Evolutionary conservation across 208 protist species (phyloP).

Genomic region (Trypanosoma grayi): DNA sequence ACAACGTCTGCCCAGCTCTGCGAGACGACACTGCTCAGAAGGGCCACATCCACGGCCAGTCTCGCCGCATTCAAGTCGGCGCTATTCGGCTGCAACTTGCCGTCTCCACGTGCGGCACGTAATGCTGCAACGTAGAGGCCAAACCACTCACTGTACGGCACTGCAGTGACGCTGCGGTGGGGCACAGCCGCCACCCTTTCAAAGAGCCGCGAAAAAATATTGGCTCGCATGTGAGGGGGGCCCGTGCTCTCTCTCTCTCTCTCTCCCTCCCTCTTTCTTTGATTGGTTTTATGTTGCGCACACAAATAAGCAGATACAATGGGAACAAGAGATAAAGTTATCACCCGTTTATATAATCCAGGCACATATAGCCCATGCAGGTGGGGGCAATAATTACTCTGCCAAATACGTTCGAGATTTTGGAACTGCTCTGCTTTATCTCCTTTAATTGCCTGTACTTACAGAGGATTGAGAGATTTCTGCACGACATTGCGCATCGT

Average conservation of each 20-base stretch:
- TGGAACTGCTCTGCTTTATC: no score
- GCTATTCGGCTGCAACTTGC: not conserved
- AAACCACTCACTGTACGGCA: slow-evolving; percentile 72
- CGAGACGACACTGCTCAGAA: slow-evolving; percentile 61
- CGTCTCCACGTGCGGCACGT: slow-evolving; percentile 14
- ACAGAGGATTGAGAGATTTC: slow-evolving; percentile 20
- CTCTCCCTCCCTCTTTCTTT: not conserved
- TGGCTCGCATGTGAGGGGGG: slow-evolving; percentile 3
- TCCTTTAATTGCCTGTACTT: not conserved
- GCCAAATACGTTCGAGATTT: no score
- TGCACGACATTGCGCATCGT: slow-evolving; percentile 43
- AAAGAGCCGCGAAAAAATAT: slow-evolving; percentile 27
- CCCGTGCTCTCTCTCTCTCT: not conserved
- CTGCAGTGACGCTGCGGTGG: slow-evolving; percentile 60
- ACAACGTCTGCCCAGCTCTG: slow-evolving; percentile 55
- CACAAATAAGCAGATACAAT: no score
- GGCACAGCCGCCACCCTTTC: slow-evolving; percentile 36
- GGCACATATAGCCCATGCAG: no score
- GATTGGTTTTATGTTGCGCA: slow-evolving; percentile 8
- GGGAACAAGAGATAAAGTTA: no score
- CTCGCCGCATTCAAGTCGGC: slow-evolving; percentile 10
- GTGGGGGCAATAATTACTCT: no score
- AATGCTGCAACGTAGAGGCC: slow-evolving; percentile 47
- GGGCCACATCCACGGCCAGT: slow-evolving; percentile 34
- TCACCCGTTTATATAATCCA: no score